Percentiles rank a stretch among this genome's conserved stretches.
Evolutionary conservation across 1,284 basidiomycete genomes (phyloP).

Genomic region (Trichosporon faecale): DNA sequence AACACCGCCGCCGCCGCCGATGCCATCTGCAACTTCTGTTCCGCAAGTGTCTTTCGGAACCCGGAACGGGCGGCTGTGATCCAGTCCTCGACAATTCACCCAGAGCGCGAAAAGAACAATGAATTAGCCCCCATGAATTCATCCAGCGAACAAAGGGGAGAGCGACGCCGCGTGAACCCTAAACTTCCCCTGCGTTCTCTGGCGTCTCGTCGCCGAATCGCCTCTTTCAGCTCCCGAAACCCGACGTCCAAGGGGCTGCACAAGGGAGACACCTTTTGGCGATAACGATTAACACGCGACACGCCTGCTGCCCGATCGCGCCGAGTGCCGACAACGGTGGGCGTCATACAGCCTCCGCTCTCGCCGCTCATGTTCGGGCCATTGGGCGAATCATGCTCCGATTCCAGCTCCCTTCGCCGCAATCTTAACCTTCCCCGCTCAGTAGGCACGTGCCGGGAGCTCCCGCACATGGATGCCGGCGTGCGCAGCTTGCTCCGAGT

Average conservation of each 20-base stretch:
- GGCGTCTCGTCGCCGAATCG: not conserved
- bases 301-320: not conserved
- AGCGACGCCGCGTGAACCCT: not conserved
- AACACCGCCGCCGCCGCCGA: not conserved
- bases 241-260: not conserved
- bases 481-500: not conserved
- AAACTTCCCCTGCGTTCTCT: not conserved
- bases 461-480: not conserved
- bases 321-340: not conserved
- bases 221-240: not conserved
- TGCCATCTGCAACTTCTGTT: not conserved
- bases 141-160: not conserved
- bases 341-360: not conserved
- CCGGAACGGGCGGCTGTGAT: not conserved
- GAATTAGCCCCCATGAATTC: not conserved
- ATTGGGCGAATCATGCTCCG: not conserved
- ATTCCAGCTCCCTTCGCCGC: not conserved
- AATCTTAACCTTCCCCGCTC: not conserved
- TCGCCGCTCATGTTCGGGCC: not conserved
- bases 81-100: slow-evolving; percentile 2
- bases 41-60: not conserved
- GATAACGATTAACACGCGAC: not conserved
- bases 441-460: not conserved
- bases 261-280: not conserved
- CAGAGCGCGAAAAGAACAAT: not conserved